Evolutionary conservation across 257 asterid genomes (phyloP).

Genomic region (Solanum habrochaites): DNA sequence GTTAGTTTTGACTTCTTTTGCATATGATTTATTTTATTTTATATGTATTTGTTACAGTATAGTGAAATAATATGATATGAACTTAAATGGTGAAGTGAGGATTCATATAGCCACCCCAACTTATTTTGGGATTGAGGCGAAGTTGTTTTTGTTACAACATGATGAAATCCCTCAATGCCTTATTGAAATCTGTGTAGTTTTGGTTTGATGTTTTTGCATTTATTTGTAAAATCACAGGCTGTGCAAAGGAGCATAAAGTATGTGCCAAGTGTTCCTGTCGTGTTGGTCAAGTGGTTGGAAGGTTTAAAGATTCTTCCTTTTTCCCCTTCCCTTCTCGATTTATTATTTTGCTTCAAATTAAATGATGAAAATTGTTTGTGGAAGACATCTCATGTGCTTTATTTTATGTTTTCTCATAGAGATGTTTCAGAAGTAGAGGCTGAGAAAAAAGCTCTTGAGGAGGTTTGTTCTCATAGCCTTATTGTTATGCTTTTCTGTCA

Average conservation of each 20-base stretch:
- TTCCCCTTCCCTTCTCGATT: neutral
- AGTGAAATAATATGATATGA: neutral
- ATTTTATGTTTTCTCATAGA: constrained; percentile 27
- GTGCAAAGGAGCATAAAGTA: constrained; percentile 82
- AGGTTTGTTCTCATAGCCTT: constrained; percentile 29
- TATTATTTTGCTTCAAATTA: neutral
- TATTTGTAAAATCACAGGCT: constrained; percentile 29
- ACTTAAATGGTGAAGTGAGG: neutral
- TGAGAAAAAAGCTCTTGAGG: constrained; percentile 70
- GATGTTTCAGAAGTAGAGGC: constrained; percentile 73
- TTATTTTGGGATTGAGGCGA: neutral
- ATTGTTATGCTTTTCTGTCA: neutral
- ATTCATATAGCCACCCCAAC: neutral
- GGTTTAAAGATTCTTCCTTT: constrained; percentile 16
- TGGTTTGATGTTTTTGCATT: neutral
- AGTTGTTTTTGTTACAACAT: neutral
- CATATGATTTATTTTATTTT: neutral
- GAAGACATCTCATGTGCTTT: neutral
- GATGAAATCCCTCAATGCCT: neutral
- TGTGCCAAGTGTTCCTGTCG: constrained; percentile 88
- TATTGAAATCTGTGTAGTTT: neutral
- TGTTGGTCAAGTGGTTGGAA: constrained; percentile 52
- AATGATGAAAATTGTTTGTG: neutral
- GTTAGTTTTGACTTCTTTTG: constrained; percentile 20
- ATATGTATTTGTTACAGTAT: neutral